Percentiles rank a stretch among this genome's conserved stretches.
Evolutionary conservation across 306 rosid species (phyloP).

Genomic region (Crotalaria pallida): DNA sequence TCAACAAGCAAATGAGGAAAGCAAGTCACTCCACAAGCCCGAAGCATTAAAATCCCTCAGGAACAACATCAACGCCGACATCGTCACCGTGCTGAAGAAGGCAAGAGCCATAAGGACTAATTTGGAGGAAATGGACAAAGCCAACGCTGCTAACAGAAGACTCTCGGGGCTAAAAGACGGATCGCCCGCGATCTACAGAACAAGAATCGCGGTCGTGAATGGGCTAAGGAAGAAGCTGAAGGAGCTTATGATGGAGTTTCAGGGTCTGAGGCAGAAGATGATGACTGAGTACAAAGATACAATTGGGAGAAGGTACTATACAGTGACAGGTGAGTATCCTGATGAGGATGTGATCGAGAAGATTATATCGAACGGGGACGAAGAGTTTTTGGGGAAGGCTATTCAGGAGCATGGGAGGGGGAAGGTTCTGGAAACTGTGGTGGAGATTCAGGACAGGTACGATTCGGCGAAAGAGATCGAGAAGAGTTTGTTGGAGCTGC

Average conservation of each 20-base stretch:
- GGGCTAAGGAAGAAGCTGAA: slow-evolving; percentile 71
- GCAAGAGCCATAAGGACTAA: slow-evolving; percentile 46
- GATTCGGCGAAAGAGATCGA: slow-evolving; percentile 75
- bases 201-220: slow-evolving; percentile 64
- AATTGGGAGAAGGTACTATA: slow-evolving; percentile 64
- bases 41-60: slow-evolving; percentile 58
- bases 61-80: slow-evolving; percentile 46
- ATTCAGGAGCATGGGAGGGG: slow-evolving; percentile 74
- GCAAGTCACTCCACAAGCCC: slow-evolving; percentile 59
- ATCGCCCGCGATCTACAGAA: slow-evolving; percentile 54
- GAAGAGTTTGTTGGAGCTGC: slow-evolving; percentile 74
- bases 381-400: slow-evolving; percentile 51
- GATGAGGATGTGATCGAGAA: slow-evolving; percentile 75
- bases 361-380: slow-evolving; percentile 65
- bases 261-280: slow-evolving; percentile 67
- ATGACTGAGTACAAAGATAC: slow-evolving; percentile 82
- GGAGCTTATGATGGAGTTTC: slow-evolving; percentile 91
- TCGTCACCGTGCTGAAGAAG: slow-evolving; percentile 49
- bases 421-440: slow-evolving; percentile 74
- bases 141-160: slow-evolving; percentile 61
- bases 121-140: slow-evolving; percentile 69
- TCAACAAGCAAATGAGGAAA: slow-evolving; percentile 65
- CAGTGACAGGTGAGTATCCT: slow-evolving; percentile 74
- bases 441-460: slow-evolving; percentile 78
- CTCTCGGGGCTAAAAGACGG: slow-evolving; percentile 60